Base-by-base conservation (phyloP, 352 stramenopile genomes). In the Thalassiosira delicatula region DNA sequence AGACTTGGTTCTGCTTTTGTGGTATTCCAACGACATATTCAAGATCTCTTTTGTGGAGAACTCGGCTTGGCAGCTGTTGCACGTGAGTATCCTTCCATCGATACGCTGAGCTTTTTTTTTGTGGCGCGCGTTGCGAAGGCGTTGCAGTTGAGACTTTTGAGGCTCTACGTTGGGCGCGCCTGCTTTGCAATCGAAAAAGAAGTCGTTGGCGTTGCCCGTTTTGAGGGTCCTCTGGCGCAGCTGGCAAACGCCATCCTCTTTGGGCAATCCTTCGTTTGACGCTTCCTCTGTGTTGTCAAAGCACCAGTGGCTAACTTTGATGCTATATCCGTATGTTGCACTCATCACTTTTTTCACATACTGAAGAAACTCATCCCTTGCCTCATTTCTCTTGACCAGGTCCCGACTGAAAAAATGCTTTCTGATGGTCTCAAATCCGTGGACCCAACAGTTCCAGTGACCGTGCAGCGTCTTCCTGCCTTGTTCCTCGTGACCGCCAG, bases 391-490 rank as follows among this genome's bases (percentile, higher is more conserved):
- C 4, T 32, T 37, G 12, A 40, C 5, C 0, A n/a, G 4, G 21
- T 76, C 29, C 11, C 35, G 56, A 14, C 23, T 0, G 42, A 81
- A 81, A 3, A 81, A 8, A 4, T 40, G 1, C 21, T 44, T 17
- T 3, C 59, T 21, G 1, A 54, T 23, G 7, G 63, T 35, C 35
- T 72, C 59, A 2, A 79, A 32, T 42, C 66, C 14, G 17, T 70
- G 51, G 0, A 63, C 19, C 70, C 70, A 79, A 46, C 71, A 59
- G 21, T 67, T 42, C 70, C 70, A 79, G 44, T 79, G 70, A 4
- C 0, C 7, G 29, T 81, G 63, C 5, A 75, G 21, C 0, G 66
- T 70, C 32, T 69, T 76, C 17, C 66, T 49, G 0, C 63, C 73
- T 44, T 81, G 73, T 40, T 81, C 61, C 56, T 81, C 73, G 12